Conservation (phyloP, 2,329 filamentous ascomycete species). For the Talaromyces sp. region DNA sequence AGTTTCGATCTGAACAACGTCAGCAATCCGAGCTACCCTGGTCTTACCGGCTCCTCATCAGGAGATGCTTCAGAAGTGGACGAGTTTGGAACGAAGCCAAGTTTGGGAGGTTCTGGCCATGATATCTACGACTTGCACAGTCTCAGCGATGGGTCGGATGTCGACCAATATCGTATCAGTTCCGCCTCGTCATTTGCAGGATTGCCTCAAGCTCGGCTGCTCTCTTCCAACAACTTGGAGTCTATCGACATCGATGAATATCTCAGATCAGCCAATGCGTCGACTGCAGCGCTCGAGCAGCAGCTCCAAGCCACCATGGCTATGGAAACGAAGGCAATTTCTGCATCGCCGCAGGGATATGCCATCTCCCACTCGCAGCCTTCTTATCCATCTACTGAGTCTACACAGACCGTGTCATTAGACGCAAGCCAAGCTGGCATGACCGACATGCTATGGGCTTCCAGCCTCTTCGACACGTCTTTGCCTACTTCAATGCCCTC, state of each 20-base stretch:
- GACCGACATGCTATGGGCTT: slow-evolving; percentile 36
- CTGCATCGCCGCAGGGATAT: slow-evolving; percentile 34
- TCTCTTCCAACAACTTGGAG: slow-evolving; percentile 42
- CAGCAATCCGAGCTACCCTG: slow-evolving; percentile 36
- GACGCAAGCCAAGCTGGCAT: slow-evolving; percentile 28
- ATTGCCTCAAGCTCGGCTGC: slow-evolving; percentile 41
- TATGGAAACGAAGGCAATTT: slow-evolving; percentile 35
- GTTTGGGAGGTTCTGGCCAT: slow-evolving; percentile 29
- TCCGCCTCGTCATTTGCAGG: slow-evolving; percentile 46
- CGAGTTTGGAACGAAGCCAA: slow-evolving; percentile 41
- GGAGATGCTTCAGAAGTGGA: slow-evolving; percentile 52
- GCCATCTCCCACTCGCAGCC: slow-evolving; percentile 29
- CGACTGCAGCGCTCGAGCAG: slow-evolving; percentile 41
- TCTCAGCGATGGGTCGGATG: slow-evolving; percentile 42
- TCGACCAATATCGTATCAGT: slow-evolving; percentile 43
- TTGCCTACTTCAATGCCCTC: slow-evolving; percentile 14
- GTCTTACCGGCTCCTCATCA: slow-evolving; percentile 47
- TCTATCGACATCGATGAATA: slow-evolving; percentile 47
- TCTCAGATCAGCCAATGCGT: slow-evolving; percentile 43
- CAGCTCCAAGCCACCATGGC: slow-evolving; percentile 40
- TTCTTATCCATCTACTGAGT: slow-evolving; percentile 24
- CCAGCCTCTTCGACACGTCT: slow-evolving; percentile 31
- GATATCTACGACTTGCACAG: slow-evolving; percentile 42
- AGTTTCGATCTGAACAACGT: slow-evolving; percentile 47
- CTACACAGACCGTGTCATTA: slow-evolving; percentile 19